phyloP scores from a whole-genome alignment of 805 yeast genomes.

The Metschnikowia cerradonensis region DNA sequence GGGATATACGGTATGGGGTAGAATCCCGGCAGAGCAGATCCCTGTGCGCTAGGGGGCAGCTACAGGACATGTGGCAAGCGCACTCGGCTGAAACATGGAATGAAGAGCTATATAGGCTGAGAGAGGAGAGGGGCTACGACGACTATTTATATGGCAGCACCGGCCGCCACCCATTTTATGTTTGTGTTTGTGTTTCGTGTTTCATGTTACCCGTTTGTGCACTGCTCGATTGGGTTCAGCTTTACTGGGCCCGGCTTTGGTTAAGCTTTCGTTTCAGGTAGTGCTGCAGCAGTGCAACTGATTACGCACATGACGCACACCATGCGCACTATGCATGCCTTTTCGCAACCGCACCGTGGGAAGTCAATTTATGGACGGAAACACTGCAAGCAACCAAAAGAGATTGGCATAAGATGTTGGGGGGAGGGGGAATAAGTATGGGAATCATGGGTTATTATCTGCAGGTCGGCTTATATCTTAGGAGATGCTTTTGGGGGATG shows the following conservation, averaged over 20 bases:
- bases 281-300: not conserved
- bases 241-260: not conserved
- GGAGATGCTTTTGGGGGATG: too few relatives aligned
- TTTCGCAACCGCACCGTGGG: conserved; percentile 3
- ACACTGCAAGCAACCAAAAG: not conserved
- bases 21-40: conserved; percentile 1
- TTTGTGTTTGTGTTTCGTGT: too few relatives aligned
- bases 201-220: not conserved
- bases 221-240: not conserved
- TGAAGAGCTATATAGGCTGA: not conserved
- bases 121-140: not conserved
- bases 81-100: not conserved
- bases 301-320: conserved; percentile 1
- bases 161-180: too few relatives aligned
- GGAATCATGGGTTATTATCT: too few relatives aligned
- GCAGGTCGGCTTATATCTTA: too few relatives aligned
- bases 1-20: not conserved
- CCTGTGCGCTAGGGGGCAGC: conserved; percentile 5
- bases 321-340: not conserved
- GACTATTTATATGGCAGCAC: too few relatives aligned
- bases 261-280: not conserved
- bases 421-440: too few relatives aligned
- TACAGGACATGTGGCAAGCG: conserved; percentile 5
- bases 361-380: not conserved
- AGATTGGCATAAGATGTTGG: not conserved